phyloP scores from a whole-genome alignment of 2,329 filamentous ascomycete genomes.

The Huntiella omanensis region DNA sequence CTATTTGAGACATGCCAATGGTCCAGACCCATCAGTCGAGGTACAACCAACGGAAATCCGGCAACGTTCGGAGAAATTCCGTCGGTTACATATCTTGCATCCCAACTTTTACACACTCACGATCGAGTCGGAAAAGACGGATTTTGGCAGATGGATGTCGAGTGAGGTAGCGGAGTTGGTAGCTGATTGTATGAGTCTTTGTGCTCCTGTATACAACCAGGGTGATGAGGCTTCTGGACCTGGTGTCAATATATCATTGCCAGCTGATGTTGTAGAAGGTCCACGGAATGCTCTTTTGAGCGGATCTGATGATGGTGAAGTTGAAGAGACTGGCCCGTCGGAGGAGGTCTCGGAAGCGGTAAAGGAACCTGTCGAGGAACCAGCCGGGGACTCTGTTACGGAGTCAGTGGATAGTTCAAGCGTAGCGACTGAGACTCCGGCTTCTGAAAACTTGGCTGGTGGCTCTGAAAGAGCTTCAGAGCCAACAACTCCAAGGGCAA shows the following conservation, averaged over 20 bases:
- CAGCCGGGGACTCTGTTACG: neutral
- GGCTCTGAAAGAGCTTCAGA: neutral
- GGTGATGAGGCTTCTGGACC: neutral
- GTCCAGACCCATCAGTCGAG: slow-evolving; percentile 51
- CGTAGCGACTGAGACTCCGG: neutral
- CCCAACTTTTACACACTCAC: slow-evolving; percentile 72
- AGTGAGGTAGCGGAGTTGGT: slow-evolving; percentile 65
- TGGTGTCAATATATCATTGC: neutral
- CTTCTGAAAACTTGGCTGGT: neutral
- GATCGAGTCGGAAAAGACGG: slow-evolving; percentile 59
- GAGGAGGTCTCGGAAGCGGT: neutral
- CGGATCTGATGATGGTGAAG: neutral
- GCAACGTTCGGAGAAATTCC: slow-evolving; percentile 55
- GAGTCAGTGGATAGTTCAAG: neutral
- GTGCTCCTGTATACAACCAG: slow-evolving; percentile 20
- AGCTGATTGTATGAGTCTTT: slow-evolving; percentile 54
- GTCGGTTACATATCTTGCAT: slow-evolving; percentile 55
- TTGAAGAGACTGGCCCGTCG: neutral
- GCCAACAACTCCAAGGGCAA: neutral
- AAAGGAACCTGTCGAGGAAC: neutral
- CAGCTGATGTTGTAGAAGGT: neutral
- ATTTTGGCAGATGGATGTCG: slow-evolving; percentile 60
- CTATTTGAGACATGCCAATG: slow-evolving; percentile 56
- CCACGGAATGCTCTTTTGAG: slow-evolving; percentile 1
- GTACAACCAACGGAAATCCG: slow-evolving; percentile 62